Evolutionary conservation across 169 alveolate species (phyloP).

Genomic region (Plasmodium vivax): DNA sequence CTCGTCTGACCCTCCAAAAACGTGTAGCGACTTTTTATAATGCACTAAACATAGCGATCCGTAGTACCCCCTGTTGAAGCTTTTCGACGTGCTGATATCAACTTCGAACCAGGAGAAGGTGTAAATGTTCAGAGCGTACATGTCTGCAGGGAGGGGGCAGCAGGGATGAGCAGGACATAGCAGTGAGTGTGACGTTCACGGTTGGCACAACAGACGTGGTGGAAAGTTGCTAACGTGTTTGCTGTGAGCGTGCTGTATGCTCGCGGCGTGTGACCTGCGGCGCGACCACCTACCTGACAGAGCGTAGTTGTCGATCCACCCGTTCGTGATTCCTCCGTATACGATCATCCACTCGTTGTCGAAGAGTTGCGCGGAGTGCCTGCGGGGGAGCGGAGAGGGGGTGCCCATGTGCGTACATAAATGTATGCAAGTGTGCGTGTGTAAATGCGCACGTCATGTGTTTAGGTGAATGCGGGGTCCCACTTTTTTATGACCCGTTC

Average conservation of each 20-base stretch:
- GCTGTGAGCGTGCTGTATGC: not conserved
- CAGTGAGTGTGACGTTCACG: not conserved
- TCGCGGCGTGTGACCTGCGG: not conserved
- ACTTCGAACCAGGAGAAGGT: conserved; percentile 67
- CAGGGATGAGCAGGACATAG: not conserved
- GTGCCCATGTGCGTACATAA: conserved; percentile 8
- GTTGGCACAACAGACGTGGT: not conserved
- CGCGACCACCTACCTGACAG: conserved; percentile 43
- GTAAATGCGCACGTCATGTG: too few species aligned
- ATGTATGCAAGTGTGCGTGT: not conserved
- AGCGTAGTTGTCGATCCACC: conserved; percentile 74
- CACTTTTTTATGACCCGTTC: conserved; percentile 8
- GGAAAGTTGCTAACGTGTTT: not conserved
- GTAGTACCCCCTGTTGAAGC: conserved; percentile 63
- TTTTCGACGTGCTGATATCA: conserved; percentile 57
- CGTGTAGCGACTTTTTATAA: conserved; percentile 61
- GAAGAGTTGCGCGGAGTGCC: conserved; percentile 63
- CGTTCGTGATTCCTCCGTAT: conserved; percentile 74
- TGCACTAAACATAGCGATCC: conserved; percentile 67
- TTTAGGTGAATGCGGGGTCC: not conserved
- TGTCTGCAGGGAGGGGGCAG: conserved; percentile 10
- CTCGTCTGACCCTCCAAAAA: conserved; percentile 69
- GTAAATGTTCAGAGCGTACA: conserved; percentile 71
- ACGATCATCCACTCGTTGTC: conserved; percentile 75
- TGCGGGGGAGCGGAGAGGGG: not conserved